These are phyloP conservation scores for Spatholobus suberectus DNA, from an alignment of 306 rosid genomes.

Conservation along the genomic window DNA sequence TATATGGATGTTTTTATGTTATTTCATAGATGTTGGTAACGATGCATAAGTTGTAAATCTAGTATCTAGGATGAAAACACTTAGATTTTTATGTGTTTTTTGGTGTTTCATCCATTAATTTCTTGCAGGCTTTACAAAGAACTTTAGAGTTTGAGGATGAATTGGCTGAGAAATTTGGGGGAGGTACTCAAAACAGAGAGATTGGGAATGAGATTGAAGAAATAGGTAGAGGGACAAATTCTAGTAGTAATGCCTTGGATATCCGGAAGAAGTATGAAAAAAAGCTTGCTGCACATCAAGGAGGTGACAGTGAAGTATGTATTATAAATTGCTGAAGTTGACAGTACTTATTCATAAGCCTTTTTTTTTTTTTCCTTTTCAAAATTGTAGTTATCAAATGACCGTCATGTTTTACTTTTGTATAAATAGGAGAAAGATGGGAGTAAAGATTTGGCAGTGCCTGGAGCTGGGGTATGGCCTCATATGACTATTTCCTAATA, in stretches of 20 bases:
- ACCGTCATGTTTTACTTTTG: constrained; percentile 46
- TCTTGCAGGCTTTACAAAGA: constrained; percentile 88
- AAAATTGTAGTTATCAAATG: constrained; percentile 30
- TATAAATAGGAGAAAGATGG: constrained; percentile 72
- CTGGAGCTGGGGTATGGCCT: constrained; percentile 96
- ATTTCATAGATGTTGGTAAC: neutral
- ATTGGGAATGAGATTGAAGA: constrained; percentile 83
- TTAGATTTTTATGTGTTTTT: constrained; percentile 32
- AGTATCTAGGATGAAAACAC: constrained; percentile 22
- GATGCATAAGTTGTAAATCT: neutral
- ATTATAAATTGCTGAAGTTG: constrained; percentile 36
- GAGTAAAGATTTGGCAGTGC: constrained; percentile 82
- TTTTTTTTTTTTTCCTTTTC: constrained; percentile 1
- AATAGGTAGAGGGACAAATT: constrained; percentile 69
- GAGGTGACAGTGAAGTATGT: constrained; percentile 69
- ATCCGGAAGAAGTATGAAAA: constrained; percentile 93
- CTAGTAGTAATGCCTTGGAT: constrained; percentile 76
- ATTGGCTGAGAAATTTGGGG: constrained; percentile 97
- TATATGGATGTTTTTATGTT: constrained; percentile 3
- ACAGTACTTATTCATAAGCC: neutral
- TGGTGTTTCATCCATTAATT: constrained; percentile 41
- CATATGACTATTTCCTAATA: neutral
- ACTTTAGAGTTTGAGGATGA: constrained; percentile 99
- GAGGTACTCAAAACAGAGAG: constrained; percentile 86
- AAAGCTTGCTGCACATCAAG: constrained; percentile 90